These are phyloP conservation scores for Chenopodium formosanum DNA, from an alignment of 148 eudicot genomes.

Conservation along the genomic window DNA sequence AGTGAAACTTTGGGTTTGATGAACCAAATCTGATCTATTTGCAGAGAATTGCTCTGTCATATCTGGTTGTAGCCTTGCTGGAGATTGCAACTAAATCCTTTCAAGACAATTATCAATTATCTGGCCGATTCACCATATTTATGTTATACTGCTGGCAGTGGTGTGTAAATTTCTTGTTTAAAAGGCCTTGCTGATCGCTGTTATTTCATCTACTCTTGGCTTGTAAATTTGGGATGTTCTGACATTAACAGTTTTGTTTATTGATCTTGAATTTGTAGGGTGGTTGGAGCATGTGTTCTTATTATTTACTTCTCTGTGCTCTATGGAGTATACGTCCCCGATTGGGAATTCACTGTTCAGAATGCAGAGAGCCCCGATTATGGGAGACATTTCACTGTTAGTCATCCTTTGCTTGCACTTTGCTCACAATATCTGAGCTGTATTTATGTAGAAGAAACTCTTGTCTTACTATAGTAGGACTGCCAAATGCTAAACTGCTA, in stretches of 20 bases:
- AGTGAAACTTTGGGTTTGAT: conserved; percentile 8
- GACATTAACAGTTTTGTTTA: conserved; percentile 4
- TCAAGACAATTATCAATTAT: conserved; percentile 31
- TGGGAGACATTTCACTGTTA: conserved; percentile 68
- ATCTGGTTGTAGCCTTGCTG: conserved; percentile 64
- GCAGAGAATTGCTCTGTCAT: conserved; percentile 88
- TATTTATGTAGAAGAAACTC: neutral
- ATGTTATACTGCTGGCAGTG: conserved; percentile 69
- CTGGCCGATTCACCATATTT: conserved; percentile 50
- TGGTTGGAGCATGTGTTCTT: conserved; percentile 58
- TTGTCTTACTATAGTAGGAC: neutral
- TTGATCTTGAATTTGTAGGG: conserved; percentile 46
- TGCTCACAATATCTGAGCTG: neutral
- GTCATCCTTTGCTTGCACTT: conserved; percentile 26
- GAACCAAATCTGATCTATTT: conserved; percentile 13
- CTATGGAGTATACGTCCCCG: conserved; percentile 78
- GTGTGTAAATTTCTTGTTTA: conserved; percentile 34
- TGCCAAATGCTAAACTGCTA: neutral
- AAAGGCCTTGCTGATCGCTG: neutral
- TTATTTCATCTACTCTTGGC: neutral
- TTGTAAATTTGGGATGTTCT: neutral
- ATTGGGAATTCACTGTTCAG: conserved; percentile 75
- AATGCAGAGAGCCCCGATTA: conserved; percentile 52
- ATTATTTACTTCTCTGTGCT: conserved; percentile 61
- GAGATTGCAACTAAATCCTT: conserved; percentile 56